A percentile compares a stretch with the other conserved stretches of the same genome.
These are phyloP conservation scores for Rhinocladiella similis DNA, from an alignment of 2,329 filamentous ascomycete species.

Conservation along the genomic window DNA sequence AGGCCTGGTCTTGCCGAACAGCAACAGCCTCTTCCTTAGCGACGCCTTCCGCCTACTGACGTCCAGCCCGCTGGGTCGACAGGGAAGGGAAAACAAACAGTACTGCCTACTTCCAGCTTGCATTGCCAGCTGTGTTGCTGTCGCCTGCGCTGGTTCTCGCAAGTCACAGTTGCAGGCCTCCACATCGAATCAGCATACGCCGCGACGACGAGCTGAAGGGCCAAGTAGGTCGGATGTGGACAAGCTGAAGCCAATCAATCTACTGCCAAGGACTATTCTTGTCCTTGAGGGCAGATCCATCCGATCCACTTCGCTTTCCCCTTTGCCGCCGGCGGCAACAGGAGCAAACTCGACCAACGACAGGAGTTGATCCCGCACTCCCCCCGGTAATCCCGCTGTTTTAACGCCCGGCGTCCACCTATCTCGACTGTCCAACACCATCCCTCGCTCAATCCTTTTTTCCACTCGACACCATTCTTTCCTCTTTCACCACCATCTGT, in stretches of 20 bases:
- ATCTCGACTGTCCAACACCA: constrained; percentile 7
- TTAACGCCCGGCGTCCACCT: constrained; percentile 17
- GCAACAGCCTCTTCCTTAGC: neutral
- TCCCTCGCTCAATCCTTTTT: constrained; percentile 7
- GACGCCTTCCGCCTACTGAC: constrained; percentile 11
- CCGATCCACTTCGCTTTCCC: constrained; percentile 7
- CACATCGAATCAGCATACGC: constrained; percentile 15
- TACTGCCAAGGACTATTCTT: constrained; percentile 3
- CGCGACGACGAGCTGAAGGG: constrained; percentile 10
- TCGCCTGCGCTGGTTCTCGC: constrained; percentile 14
- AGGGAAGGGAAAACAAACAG: constrained; percentile 8
- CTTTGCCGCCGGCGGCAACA: constrained; percentile 25
- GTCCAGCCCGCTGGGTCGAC: constrained; percentile 1
- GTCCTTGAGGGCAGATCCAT: neutral
- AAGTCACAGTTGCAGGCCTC: constrained; percentile 18
- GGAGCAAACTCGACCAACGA: constrained; percentile 5
- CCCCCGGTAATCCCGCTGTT: constrained; percentile 15
- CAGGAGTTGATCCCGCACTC: neutral
- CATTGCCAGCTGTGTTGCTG: constrained; percentile 1
- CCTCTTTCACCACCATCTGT: constrained; percentile 14
- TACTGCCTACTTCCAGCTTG: neutral
- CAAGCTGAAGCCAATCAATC: constrained; percentile 13
- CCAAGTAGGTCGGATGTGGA: constrained; percentile 4
- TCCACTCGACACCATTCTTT: neutral
- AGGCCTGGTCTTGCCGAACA: neutral